These are phyloP conservation scores for Phytophthora ohioensis DNA, from an alignment of 352 stramenopile species.

Conservation along the genomic window DNA sequence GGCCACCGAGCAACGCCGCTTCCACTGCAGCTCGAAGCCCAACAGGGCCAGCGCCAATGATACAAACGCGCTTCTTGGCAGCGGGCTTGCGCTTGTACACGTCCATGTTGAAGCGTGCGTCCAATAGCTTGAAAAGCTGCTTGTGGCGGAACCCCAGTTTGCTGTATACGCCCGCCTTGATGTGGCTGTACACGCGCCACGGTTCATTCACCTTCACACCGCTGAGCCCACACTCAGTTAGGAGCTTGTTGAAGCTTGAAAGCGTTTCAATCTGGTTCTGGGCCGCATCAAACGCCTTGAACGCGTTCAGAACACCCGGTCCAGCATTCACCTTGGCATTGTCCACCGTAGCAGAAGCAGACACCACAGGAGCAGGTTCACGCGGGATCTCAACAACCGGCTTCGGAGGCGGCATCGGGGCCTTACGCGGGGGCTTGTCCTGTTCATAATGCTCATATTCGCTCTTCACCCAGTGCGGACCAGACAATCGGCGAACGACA, in stretches of 20 bases:
- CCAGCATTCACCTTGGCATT: conserved; percentile 50
- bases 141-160: conserved; percentile 80
- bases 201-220: conserved; percentile 61
- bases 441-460: conserved; percentile 33
- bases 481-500: conserved; percentile 58
- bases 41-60: conserved; percentile 80
- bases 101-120: conserved; percentile 60
- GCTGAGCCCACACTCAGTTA: conserved; percentile 62
- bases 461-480: conserved; percentile 37
- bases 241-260: conserved; percentile 61
- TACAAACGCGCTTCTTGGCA: conserved; percentile 73
- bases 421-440: conserved; percentile 23
- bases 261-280: conserved; percentile 73
- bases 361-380: conserved; percentile 25
- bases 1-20: conserved; percentile 67
- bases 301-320: conserved; percentile 58
- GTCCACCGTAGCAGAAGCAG: conserved; percentile 41
- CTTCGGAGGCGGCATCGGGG: conserved; percentile 23
- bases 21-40: conserved; percentile 81
- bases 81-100: conserved; percentile 68
- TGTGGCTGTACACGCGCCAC: conserved; percentile 71
- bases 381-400: conserved; percentile 28
- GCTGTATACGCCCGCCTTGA: conserved; percentile 62
- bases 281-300: conserved; percentile 68
- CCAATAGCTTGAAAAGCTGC: conserved; percentile 80